phyloP scores from a whole-genome alignment of 2,329 filamentous ascomycete genomes.

The Pleomassaria siparia region DNA sequence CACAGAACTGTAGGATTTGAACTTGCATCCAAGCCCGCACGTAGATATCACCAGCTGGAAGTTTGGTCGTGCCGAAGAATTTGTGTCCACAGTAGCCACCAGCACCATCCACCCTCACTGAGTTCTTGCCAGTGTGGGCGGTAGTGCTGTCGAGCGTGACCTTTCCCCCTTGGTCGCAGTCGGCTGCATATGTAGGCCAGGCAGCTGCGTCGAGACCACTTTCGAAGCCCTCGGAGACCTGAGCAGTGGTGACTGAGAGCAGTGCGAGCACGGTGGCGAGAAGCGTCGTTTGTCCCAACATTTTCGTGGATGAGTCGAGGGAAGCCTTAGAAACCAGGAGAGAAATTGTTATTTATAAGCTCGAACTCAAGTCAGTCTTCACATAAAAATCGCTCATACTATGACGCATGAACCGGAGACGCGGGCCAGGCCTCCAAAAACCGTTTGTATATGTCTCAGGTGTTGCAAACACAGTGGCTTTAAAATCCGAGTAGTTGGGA shows the following conservation, averaged over 20 bases:
- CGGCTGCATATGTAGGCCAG: conserved; percentile 61
- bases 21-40: conserved; percentile 60
- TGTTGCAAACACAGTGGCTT: no score
- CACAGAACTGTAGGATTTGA: conserved; percentile 6
- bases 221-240: conserved; percentile 61
- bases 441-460: no score
- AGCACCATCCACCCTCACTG: conserved; percentile 73
- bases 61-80: conserved; percentile 60
- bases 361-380: no score
- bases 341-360: no score
- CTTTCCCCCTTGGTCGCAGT: conserved; percentile 62
- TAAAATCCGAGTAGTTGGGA: no score
- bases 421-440: no score
- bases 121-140: conserved; percentile 62
- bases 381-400: no score
- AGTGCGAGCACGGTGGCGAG: conserved; percentile 53
- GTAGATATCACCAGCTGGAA: conserved; percentile 61
- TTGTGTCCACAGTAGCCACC: conserved; percentile 57
- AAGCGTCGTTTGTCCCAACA: conserved; percentile 50
- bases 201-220: conserved; percentile 58
- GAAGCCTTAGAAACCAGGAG: no score
- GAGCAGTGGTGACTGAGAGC: conserved; percentile 53
- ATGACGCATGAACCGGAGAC: no score
- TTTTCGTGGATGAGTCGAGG: conserved; percentile 29
- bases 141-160: conserved; percentile 59